Conservation (phyloP, 441 rosid genomes). For the Francoa sonchifolia region DNA sequence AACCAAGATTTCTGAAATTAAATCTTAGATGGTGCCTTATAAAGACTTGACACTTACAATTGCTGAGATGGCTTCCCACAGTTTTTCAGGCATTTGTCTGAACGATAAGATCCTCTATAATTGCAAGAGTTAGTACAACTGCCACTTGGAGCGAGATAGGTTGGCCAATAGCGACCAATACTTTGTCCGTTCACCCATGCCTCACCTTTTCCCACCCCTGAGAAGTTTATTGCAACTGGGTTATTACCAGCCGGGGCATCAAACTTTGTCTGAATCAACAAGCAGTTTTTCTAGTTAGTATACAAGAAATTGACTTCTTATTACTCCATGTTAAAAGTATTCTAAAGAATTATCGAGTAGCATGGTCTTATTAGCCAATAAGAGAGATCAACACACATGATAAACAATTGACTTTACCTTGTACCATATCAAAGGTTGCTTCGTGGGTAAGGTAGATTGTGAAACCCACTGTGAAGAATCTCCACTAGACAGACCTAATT, state of each 20-base stretch:
- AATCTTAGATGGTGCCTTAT: background rate
- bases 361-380: background rate
- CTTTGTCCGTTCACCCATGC: slow-evolving; percentile 98
- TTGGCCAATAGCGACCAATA: slow-evolving; percentile 94
- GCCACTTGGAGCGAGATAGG: slow-evolving; percentile 27
- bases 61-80: slow-evolving; percentile 87
- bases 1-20: background rate
- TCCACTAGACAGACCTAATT: slow-evolving; percentile 46
- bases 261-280: slow-evolving; percentile 46
- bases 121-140: slow-evolving; percentile 63
- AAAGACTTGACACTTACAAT: slow-evolving; percentile 39
- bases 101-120: slow-evolving; percentile 56
- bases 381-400: too few species aligned
- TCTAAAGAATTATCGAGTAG: background rate
- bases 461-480: slow-evolving; percentile 63
- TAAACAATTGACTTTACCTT: too few species aligned
- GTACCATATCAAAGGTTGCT: slow-evolving; percentile 85
- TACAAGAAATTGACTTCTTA: slow-evolving; percentile 1
- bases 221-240: slow-evolving; percentile 76
- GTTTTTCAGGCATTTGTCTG: slow-evolving; percentile 69
- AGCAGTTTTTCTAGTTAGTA: slow-evolving; percentile 8
- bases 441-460: slow-evolving; percentile 49
- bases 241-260: slow-evolving; percentile 56
- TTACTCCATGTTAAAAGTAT: background rate
- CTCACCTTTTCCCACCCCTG: slow-evolving; percentile 85